Percentiles rank a stretch among this genome's conserved stretches.
Evolutionary conservation across 2,329 filamentous ascomycete species (phyloP).

Genomic region (Talaromyces islandicus): DNA sequence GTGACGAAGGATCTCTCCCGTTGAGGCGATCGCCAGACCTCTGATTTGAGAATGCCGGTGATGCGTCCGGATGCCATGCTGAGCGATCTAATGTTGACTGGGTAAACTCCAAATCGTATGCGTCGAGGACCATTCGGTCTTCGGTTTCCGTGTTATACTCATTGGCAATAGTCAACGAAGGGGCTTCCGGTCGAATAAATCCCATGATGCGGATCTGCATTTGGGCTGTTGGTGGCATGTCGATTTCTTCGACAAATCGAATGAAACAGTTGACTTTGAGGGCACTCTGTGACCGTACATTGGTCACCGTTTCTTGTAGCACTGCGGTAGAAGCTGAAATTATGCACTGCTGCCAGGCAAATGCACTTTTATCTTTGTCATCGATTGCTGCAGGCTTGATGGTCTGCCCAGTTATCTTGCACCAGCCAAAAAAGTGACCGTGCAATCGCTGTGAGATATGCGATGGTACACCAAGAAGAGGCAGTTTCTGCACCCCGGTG

Average conservation of each 20-base stretch:
- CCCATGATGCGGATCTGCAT: conserved; percentile 56
- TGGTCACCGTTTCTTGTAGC: conserved; percentile 31
- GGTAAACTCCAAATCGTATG: conserved; percentile 33
- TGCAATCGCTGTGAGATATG: conserved; percentile 49
- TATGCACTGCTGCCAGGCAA: conserved; percentile 54
- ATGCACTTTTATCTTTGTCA: not conserved
- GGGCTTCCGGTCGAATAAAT: conserved; percentile 27
- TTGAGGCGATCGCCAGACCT: conserved; percentile 19
- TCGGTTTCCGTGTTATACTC: conserved; percentile 29
- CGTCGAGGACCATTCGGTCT: conserved; percentile 31
- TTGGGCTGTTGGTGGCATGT: conserved; percentile 7
- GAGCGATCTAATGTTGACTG: conserved; percentile 32
- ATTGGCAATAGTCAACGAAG: conserved; percentile 20
- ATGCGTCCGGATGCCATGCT: conserved; percentile 31
- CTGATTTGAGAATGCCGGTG: conserved; percentile 12
- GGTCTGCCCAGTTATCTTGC: not conserved
- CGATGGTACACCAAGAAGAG: conserved; percentile 47
- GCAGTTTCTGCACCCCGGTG: conserved; percentile 52
- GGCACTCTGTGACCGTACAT: conserved; percentile 23
- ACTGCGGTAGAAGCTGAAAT: conserved; percentile 49
- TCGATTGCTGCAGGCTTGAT: not conserved
- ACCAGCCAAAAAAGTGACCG: conserved; percentile 64
- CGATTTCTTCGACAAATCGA: conserved; percentile 23
- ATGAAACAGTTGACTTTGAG: conserved; percentile 44
- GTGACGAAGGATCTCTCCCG: not conserved